phyloP scores from a whole-genome alignment of 1,284 basidiomycete species.

The Cystobasidiaceae sp. region DNA sequence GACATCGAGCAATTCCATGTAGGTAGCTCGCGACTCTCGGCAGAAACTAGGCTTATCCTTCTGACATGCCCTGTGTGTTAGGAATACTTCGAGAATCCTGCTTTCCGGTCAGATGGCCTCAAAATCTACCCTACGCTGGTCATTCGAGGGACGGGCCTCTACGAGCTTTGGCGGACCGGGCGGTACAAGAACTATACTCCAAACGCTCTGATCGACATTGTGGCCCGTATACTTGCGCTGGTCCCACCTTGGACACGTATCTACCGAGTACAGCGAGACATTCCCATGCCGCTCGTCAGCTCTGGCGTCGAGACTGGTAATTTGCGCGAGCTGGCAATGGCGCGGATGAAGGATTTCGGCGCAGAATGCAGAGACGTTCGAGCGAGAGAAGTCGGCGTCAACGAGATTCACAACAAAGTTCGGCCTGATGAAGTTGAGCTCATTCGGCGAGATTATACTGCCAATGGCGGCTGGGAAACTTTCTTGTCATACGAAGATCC shows the following conservation, averaged over 20 bases:
- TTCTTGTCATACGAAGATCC: constrained; percentile 99
- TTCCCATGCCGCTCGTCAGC: constrained; percentile 87
- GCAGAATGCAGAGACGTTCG: constrained; percentile 96
- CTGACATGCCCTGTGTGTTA: constrained; percentile 31
- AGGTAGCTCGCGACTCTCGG: background rate
- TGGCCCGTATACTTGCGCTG: constrained; percentile 89
- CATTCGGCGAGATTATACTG: constrained; percentile 91
- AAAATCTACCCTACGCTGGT: constrained; percentile 99
- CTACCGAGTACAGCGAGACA: constrained; percentile 95
- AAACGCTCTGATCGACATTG: constrained; percentile 93
- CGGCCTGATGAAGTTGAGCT: constrained; percentile 94
- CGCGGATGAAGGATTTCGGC: constrained; percentile 98
- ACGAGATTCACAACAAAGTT: constrained; percentile 95
- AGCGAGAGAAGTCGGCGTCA: constrained; percentile 95
- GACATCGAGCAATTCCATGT: constrained; percentile 95
- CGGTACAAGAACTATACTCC: constrained; percentile 88
- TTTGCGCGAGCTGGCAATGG: constrained; percentile 88
- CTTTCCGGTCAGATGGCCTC: constrained; percentile 91
- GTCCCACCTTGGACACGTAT: constrained; percentile 99
- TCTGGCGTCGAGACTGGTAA: constrained; percentile 99
- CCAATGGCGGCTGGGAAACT: constrained; percentile 96
- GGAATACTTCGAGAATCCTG: constrained; percentile 95
- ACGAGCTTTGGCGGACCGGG: constrained; percentile 43
- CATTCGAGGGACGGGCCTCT: constrained; percentile 89
- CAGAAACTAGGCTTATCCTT: background rate